phyloP scores from a whole-genome alignment of 805 yeast species.

The Peterozyma toletana region DNA sequence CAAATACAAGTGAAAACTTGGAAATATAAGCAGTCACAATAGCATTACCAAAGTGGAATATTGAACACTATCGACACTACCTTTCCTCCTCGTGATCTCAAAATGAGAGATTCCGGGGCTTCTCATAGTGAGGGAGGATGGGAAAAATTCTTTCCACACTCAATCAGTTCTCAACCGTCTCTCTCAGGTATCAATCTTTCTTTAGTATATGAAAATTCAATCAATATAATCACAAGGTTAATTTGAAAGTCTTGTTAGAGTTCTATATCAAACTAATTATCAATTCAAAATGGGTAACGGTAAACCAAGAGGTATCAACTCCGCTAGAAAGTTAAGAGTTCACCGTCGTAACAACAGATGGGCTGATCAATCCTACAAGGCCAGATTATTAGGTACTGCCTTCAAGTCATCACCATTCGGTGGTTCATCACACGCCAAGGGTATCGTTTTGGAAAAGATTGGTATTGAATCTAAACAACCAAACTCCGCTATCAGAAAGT shows the following conservation, averaged over 20 bases:
- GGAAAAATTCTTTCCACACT: neutral
- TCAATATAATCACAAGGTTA: no score
- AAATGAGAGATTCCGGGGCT: no score
- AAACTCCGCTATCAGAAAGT: constrained; percentile 99
- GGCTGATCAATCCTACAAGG: constrained; percentile 98
- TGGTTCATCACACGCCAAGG: constrained; percentile 99
- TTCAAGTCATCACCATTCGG: constrained; percentile 99
- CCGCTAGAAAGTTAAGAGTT: constrained; percentile 99
- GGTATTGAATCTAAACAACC: constrained; percentile 99
- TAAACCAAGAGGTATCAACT: constrained; percentile 99
- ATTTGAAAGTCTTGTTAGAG: no score
- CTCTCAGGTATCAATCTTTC: no score
- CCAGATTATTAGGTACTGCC: constrained; percentile 99
- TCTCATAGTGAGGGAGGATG: no score
- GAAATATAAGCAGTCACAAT: no score
- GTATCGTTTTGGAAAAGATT: constrained; percentile 98
- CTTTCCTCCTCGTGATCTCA: no score
- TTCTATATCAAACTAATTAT: constrained; percentile 3
- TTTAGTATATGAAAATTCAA: no score
- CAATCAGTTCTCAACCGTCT: no score
- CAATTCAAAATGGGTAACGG: constrained; percentile 89
- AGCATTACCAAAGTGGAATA: no score
- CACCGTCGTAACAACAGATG: constrained; percentile 99
- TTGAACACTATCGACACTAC: no score
- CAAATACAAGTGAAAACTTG: no score